These are phyloP conservation scores for Begonia loranthoides DNA, from an alignment of 306 rosid genomes.

Conservation along the genomic window DNA sequence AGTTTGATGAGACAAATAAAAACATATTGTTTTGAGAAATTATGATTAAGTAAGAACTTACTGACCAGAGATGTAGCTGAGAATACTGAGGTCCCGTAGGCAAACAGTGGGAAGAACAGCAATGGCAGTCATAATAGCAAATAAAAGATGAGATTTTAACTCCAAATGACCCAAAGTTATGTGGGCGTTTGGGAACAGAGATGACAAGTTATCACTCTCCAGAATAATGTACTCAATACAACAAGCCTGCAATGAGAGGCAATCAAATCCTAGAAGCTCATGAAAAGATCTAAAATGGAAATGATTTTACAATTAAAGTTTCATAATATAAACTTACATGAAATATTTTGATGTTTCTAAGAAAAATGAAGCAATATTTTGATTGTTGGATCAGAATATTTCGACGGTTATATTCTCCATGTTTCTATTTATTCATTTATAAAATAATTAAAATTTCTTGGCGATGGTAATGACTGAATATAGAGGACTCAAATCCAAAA, in stretches of 20 bases:
- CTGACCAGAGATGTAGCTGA: constrained; percentile 89
- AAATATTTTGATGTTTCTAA: too few species aligned
- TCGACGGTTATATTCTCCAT: too few species aligned
- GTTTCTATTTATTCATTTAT: too few species aligned
- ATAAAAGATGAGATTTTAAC: constrained; percentile 40
- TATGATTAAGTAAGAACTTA: not conserved
- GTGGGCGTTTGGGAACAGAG: constrained; percentile 76
- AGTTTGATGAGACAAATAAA: not conserved
- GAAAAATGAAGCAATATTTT: too few species aligned
- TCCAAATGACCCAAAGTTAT: constrained; percentile 44
- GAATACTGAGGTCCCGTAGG: constrained; percentile 86
- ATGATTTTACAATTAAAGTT: too few species aligned
- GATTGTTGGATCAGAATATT: too few species aligned
- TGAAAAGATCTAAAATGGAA: not conserved
- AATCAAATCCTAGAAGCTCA: constrained; percentile 13
- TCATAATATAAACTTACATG: too few species aligned
- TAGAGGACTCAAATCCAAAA: too few species aligned
- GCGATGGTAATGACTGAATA: too few species aligned
- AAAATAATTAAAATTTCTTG: too few species aligned
- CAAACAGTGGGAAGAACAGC: constrained; percentile 97
- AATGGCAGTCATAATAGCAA: constrained; percentile 60
- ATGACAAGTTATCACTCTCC: constrained; percentile 92
- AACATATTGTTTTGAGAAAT: not conserved
- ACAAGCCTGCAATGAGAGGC: constrained; percentile 53
- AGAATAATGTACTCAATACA: constrained; percentile 88